These are phyloP conservation scores for Hypomyces perniciosus DNA, from an alignment of 2,329 filamentous ascomycete genomes.

Conservation along the genomic window DNA sequence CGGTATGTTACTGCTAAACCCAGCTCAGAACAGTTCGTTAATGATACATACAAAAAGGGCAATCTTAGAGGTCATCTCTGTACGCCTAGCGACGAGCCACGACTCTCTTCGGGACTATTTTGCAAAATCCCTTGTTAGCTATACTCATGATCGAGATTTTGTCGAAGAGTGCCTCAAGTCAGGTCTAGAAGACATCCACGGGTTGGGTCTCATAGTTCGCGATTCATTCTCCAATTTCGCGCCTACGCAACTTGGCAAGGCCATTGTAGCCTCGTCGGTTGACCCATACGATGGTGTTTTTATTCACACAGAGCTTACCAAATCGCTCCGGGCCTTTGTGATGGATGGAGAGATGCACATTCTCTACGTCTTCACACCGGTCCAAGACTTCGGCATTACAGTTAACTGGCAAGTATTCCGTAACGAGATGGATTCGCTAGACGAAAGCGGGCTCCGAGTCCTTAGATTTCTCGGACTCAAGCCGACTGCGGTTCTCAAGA, in stretches of 20 bases:
- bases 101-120: constrained; percentile 64
- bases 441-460: constrained; percentile 66
- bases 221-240: constrained; percentile 47
- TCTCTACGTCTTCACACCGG: constrained; percentile 70
- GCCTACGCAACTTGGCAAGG: constrained; percentile 61
- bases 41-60: constrained; percentile 41
- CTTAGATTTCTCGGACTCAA: constrained; percentile 63
- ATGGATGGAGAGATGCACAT: constrained; percentile 79
- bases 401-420: constrained; percentile 71
- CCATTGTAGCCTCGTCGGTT: constrained; percentile 66
- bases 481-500: constrained; percentile 58
- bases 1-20: constrained; percentile 36
- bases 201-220: constrained; percentile 47
- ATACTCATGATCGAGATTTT: constrained; percentile 44
- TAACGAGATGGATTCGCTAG: constrained; percentile 62
- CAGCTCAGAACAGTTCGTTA: not conserved
- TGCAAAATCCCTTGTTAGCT: constrained; percentile 58
- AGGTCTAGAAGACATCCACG: constrained; percentile 52
- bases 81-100: constrained; percentile 59
- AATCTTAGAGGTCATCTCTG: constrained; percentile 63
- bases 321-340: constrained; percentile 65
- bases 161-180: constrained; percentile 50
- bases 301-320: constrained; percentile 61
- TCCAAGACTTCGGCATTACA: constrained; percentile 49
- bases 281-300: constrained; percentile 71